phyloP scores from a whole-genome alignment of 331 rosid genomes.

The Saraca asoca region DNA sequence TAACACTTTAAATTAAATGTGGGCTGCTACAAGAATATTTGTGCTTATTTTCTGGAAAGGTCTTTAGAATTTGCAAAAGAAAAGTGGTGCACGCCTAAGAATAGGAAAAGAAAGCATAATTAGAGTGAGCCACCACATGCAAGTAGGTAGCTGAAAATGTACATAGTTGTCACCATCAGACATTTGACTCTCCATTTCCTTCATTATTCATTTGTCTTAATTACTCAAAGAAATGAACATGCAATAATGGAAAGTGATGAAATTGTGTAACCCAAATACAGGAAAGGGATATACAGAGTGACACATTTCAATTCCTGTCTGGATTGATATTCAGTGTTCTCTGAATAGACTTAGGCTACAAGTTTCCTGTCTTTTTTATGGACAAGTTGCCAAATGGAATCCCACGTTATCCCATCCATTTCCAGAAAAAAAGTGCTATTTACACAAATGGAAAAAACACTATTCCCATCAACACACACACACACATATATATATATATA shows the following conservation, averaged over 20 bases:
- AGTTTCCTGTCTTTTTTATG: conserved; percentile 28
- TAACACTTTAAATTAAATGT: no score
- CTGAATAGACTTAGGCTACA: conserved; percentile 18
- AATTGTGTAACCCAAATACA: conserved; percentile 1
- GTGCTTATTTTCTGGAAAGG: not conserved
- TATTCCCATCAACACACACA: no score
- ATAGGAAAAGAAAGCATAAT: conserved; percentile 10
- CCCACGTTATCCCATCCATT: conserved; percentile 18
- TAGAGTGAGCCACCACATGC: conserved; percentile 27
- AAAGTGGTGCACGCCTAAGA: conserved; percentile 41
- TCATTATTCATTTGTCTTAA: not conserved
- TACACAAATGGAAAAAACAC: no score
- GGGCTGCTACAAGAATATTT: no score
- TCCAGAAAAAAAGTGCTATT: not conserved
- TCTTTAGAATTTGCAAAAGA: not conserved
- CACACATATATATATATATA: no score
- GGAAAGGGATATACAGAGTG: conserved; percentile 4
- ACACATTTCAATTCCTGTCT: conserved; percentile 1
- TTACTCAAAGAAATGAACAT: conserved; percentile 23
- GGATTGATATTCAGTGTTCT: not conserved
- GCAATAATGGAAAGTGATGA: conserved; percentile 28
- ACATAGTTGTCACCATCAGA: not conserved
- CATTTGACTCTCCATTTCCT: not conserved
- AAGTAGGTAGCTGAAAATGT: not conserved
- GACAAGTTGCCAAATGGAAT: conserved; percentile 14